phyloP scores from a whole-genome alignment of 345 rosid species.

The Corchorus capsularis region DNA sequence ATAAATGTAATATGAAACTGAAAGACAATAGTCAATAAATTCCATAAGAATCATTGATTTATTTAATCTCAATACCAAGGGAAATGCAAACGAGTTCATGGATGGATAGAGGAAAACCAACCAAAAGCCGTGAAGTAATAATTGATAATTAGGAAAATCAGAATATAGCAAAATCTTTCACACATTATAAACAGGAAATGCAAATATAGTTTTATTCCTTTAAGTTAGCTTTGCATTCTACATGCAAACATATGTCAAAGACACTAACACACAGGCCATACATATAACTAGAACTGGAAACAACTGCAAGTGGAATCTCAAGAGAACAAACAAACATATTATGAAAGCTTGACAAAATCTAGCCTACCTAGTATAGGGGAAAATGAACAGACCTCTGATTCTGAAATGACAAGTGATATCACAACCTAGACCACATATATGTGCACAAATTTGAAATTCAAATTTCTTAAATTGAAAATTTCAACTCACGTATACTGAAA shows the following conservation, averaged over 20 bases:
- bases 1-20: neutral
- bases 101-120: too few species aligned
- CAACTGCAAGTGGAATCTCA: neutral
- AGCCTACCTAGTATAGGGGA: neutral
- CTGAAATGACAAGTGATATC: slow-evolving; percentile 1
- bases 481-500: neutral
- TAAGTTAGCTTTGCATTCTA: neutral
- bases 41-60: too few species aligned
- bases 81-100: too few species aligned
- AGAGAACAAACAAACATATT: neutral
- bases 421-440: neutral
- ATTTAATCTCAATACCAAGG: too few species aligned
- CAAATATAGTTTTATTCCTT: neutral
- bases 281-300: neutral
- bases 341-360: neutral
- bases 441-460: neutral
- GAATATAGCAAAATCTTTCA: too few species aligned
- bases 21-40: neutral
- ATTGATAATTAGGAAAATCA: neutral
- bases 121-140: neutral
- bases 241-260: neutral
- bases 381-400: neutral
- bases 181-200: neutral
- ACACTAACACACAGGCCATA: neutral
- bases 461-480: neutral